Evolutionary conservation across 345 rosid species (phyloP), one percentile per base, ranked within the genome.

Genomic region (Pistacia atlantica): DNA sequence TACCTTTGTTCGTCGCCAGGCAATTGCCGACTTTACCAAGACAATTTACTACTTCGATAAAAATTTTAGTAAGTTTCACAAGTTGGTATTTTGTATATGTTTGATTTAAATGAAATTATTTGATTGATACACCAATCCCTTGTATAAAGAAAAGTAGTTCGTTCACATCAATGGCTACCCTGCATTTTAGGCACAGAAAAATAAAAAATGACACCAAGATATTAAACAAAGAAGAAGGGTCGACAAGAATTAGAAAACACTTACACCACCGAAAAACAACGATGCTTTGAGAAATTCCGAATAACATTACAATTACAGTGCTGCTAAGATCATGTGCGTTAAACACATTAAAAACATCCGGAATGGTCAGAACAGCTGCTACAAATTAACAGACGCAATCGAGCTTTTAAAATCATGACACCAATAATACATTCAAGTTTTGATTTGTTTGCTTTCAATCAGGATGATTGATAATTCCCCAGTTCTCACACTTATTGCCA

Each of bases 331-430:
- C n/a, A 7, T 8, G 38, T 58, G 56, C 75, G 25, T 17, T 57
- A 60, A 35, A 57, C 76, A 49, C 10, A 6, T 18, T 8, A 2
- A 28, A 38, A 60, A 69, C 57, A 72, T 48, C 45, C 5, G 12
- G 13, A 51, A 66, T 35, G 75, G 69, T 80, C 69, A 28, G 33
- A 71, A 71, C 37, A 16, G 59, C 38, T 37, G 49, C n/a, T 52
- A n/a, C 65, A 22, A 38, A 65, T 22, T 64, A 46, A 22, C n/a
- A 57, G 69, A 48, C 18, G 37, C 13, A 58, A 33, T 52, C 38
- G 65, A n/a, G 38, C 9, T 25, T 64, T 18, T n/a, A 5, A 37
- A 2, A 66, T 33, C 16, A 42, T 31, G 14, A 62, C 52, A 60
- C 37, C 10, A 54, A 70, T 45, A 58, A 74, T 64, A 38, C 31